Evolutionary conservation across 352 stramenopile species (phyloP).

Genomic region (Phytopythium helicoides): DNA sequence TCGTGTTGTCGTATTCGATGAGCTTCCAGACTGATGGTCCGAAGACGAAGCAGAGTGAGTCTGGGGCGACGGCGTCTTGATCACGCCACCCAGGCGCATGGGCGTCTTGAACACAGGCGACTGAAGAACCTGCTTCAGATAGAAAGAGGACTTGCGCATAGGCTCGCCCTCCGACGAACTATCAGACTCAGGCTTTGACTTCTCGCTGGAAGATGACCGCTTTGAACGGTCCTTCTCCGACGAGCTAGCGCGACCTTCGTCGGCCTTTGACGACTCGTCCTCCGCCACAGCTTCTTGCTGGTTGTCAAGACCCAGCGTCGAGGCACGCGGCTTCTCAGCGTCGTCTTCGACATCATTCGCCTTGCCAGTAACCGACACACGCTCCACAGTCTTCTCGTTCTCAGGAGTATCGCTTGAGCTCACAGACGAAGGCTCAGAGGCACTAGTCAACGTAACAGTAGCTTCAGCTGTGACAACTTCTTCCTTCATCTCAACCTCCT

Average conservation of each 20-base stretch:
- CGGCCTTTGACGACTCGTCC: constrained; percentile 1
- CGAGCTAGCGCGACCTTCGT: neutral
- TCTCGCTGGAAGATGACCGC: constrained; percentile 5
- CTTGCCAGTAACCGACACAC: neutral
- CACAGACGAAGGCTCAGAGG: neutral
- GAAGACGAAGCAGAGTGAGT: constrained; percentile 6
- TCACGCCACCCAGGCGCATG: constrained; percentile 75
- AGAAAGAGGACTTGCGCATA: constrained; percentile 61
- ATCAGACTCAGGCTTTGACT: constrained; percentile 21
- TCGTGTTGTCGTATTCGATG: constrained; percentile 15
- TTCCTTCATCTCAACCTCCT: neutral
- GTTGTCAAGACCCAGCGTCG: constrained; percentile 2
- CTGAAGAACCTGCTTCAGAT: constrained; percentile 85
- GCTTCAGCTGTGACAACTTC: neutral
- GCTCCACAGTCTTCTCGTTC: neutral
- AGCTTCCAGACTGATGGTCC: constrained; percentile 3
- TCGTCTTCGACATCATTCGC: neutral
- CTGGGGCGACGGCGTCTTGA: constrained; percentile 50
- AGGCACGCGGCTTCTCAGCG: neutral
- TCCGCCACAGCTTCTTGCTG: neutral
- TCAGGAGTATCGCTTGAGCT: neutral
- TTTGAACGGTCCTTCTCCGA: constrained; percentile 1
- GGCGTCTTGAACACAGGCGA: constrained; percentile 80
- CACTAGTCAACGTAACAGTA: neutral
- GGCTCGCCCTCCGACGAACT: constrained; percentile 27